These are phyloP conservation scores for Arthrobotrys iridis DNA, from an alignment of 2,329 filamentous ascomycete genomes.

Conservation along the genomic window DNA sequence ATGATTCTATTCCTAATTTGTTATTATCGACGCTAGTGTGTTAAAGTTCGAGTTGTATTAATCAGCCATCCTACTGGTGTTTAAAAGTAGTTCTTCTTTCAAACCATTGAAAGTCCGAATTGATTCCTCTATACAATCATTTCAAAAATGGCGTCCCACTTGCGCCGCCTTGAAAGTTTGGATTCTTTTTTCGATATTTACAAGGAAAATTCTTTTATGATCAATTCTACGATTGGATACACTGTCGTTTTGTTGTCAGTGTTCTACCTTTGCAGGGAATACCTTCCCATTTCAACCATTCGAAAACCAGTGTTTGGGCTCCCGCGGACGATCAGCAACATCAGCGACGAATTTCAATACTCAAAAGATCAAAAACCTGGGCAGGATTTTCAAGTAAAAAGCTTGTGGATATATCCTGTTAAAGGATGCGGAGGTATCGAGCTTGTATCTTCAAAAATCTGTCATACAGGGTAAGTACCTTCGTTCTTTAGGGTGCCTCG, in stretches of 20 bases:
- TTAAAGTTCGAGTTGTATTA: constrained; percentile 16
- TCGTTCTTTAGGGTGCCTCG: background rate
- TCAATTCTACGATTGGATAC: constrained; percentile 36
- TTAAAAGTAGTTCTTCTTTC: background rate
- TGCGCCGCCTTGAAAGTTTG: constrained; percentile 34
- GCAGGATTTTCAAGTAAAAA: constrained; percentile 69
- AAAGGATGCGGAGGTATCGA: constrained; percentile 84
- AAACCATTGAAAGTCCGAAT: background rate
- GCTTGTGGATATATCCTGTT: constrained; percentile 81
- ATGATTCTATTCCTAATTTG: constrained; percentile 14
- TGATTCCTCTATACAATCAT: background rate
- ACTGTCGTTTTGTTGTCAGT: constrained; percentile 19
- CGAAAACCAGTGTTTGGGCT: constrained; percentile 41
- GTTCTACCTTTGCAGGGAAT: constrained; percentile 35
- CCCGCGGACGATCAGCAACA: constrained; percentile 63
- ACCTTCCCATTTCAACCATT: constrained; percentile 23
- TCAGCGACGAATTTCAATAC: constrained; percentile 68
- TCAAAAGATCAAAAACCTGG: constrained; percentile 60
- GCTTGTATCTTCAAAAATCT: constrained; percentile 74
- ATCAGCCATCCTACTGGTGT: background rate
- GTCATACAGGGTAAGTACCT: constrained; percentile 52
- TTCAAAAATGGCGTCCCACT: constrained; percentile 38
- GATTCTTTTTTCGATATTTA: constrained; percentile 35
- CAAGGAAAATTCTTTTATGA: constrained; percentile 27
- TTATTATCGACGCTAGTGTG: background rate